phyloP scores from a whole-genome alignment of 768 basidiomycete species.

The Suillus ampliporus region DNA sequence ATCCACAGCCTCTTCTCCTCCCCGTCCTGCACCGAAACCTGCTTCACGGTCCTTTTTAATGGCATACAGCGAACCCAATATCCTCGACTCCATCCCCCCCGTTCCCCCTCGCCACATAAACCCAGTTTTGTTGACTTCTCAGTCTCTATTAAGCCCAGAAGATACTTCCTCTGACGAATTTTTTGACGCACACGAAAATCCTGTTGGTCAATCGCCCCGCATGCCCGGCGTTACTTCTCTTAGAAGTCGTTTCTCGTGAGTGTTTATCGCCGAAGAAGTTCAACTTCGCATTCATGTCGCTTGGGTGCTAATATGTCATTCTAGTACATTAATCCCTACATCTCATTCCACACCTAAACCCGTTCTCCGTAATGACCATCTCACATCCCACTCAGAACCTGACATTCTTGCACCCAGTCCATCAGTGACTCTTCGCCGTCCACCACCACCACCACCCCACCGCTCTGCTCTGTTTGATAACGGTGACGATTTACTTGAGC shows the following conservation, averaged over 20 bases:
- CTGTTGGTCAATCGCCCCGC: slow-evolving; percentile 9
- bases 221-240: slow-evolving; percentile 45
- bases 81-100: slow-evolving; percentile 19
- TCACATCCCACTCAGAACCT: slow-evolving; percentile 27
- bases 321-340: slow-evolving; percentile 40
- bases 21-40: slow-evolving; percentile 25
- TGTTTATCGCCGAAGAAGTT: slow-evolving; percentile 19
- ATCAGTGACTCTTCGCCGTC: slow-evolving; percentile 23
- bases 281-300: slow-evolving; percentile 23
- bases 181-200: background rate
- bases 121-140: slow-evolving; percentile 10
- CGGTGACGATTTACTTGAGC: slow-evolving; percentile 27
- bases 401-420: slow-evolving; percentile 31
- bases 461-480: slow-evolving; percentile 23
- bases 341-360: slow-evolving; percentile 33
- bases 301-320: background rate
- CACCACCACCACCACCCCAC: slow-evolving; percentile 19
- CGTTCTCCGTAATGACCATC: slow-evolving; percentile 20
- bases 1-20: background rate
- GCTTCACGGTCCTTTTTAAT: slow-evolving; percentile 20
- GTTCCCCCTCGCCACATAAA: slow-evolving; percentile 24
- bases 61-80: slow-evolving; percentile 26
- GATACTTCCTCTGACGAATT: background rate
- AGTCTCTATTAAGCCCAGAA: background rate
- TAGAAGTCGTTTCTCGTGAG: slow-evolving; percentile 56